Base-by-base conservation (phyloP, 2,329 filamentous ascomycete genomes). In the Aureobasidium sp. region DNA sequence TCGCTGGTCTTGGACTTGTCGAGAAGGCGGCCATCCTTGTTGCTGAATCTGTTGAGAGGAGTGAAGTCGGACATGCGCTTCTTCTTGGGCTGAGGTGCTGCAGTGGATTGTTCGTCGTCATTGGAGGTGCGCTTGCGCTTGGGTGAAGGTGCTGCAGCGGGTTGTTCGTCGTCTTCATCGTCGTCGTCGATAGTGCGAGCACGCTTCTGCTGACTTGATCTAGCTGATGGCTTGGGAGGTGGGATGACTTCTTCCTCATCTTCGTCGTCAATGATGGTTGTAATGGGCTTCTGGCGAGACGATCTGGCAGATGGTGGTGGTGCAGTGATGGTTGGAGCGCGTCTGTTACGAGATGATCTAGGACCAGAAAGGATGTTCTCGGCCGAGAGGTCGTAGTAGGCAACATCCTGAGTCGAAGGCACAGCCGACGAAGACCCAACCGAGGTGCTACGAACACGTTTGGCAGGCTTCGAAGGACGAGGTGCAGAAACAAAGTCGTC, bases 321-420 rank as follows among this genome's bases (percentile, higher is more conserved):
- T 34, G n/a, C 31, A 34, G 8, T 22, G 20, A 17, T 14, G 15
- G 25, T 14, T 31, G 29, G 25, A 22, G 20, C 14, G 20, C 34
- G 34, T 25, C 22, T 25, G 31, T 29, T 8, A 22, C 51, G 51
- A 42, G 51, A 42, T 41, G 51, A 25, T 14, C 53, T 57, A 9
- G 39, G 15, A 34, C 17, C 39, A 17, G 53, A 15, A n/a, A 58
- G 22, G 55, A 58, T 48, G 42, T 58, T 58, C 2, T 17, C 42
- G 31, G 14, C 29, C 14, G 55, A 58, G 55, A 58, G n/a, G 3
- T 39, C 42, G 55, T 58, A 58, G 42, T 37, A 58, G n/a, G 55
- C 42, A 11, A 17, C 14, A 17, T 47, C 42, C n/a, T 58, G 55
- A 39, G 55, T 58, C n/a, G 53, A 57, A 45, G 53, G 53, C 42